Evolutionary conservation across 202 grass and related monocot genomes (phyloP), one percentile per base, ranked within the genome.

Genomic region (Tripidium arundinaceum): DNA sequence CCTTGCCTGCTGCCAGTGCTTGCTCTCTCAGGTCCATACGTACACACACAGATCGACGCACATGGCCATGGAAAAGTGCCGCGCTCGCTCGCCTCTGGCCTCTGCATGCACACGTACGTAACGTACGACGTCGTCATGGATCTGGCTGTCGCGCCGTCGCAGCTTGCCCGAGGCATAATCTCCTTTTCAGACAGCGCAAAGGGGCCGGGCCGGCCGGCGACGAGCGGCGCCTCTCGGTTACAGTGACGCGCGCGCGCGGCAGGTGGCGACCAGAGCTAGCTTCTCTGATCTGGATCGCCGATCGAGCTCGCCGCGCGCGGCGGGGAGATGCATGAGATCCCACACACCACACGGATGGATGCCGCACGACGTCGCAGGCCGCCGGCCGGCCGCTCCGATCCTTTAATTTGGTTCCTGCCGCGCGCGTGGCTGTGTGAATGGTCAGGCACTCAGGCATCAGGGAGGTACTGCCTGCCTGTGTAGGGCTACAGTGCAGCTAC

Each of bases 401-500:
- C 70, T 52, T 72, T n/a, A n/a, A n/a, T n/a, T n/a, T 27, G 8
- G 18, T 40, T 18, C 8, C 7, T 7, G 69, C 22, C 6, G 25
- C 42, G 43, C 25, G 68, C 67, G 55, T 26, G 57, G 22, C 33
- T 36, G 33, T 5, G 74, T 83, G 75, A 83, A 68, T 79, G 74
- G 68, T 78, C 85, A 80, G 49, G n/a, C n/a, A n/a, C n/a, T n/a
- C n/a, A n/a, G n/a, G 49, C 38, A 79, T 49, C 62, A 63, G 14
- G 42, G 22, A n/a, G 45, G 39, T 72, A 38, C 63, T 29, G 43
- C 46, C 24, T 65, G 75, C 54, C 2, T 21, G 59, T 62, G 59
- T 61, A 72, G 50, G 38, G 79, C 67, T 72, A 83, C 86, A 87
- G 68, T 81, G 13, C 19, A 19, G 40, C 86, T 87, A 87, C 16